Evolutionary conservation across 805 yeast species (phyloP), one percentile per base, ranked within the genome.

Genomic region (Sugiyamaella smithiae): DNA sequence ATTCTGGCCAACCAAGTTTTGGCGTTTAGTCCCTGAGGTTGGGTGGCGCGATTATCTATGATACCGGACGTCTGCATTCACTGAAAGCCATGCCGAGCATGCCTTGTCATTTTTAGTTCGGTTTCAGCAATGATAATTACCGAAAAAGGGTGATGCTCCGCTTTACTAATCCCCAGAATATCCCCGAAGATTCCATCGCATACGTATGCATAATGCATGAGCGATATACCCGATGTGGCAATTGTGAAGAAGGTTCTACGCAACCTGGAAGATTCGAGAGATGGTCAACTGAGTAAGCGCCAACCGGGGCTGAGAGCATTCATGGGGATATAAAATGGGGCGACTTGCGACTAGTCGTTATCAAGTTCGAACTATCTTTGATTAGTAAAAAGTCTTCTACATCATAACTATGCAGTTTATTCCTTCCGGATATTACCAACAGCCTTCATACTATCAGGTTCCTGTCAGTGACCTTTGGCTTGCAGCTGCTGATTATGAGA

Each of bases 401-500:
- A n/a, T 11, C 7, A 26, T 26, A 23, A 43, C 38, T 16, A 43
- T 43, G 46, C 46, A 43, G 36, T 43, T 43, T 17, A 43, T 20
- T 24, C 43, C 43, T 4, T 9, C 11, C 44, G 33, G 24, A 14
- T 22, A 43, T 19, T 22, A 43, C 33, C 46, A 43, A 31, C 49
- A 36, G 16, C 47, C 42, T 37, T 28, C 48, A 19, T 31, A 36
- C 22, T 42, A 38, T 26, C 19, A 25, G 5, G 36, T 38, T 28
- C 16, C 40, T 25, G 22, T 35, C 16, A 19, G 38, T 35, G 38
- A 35, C 7, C 20, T 35, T 4, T 45, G 4, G 28, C 36, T 52
- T 11, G 49, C 49, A 14, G 45, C 37, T 12, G 48, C 46, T 31
- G 52, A 46, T 4, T 44, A 47, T 28, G 51, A 50, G 36, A 29